Conservation (phyloP, 768 basidiomycete species). For the Mycena epipterygia region DNA sequence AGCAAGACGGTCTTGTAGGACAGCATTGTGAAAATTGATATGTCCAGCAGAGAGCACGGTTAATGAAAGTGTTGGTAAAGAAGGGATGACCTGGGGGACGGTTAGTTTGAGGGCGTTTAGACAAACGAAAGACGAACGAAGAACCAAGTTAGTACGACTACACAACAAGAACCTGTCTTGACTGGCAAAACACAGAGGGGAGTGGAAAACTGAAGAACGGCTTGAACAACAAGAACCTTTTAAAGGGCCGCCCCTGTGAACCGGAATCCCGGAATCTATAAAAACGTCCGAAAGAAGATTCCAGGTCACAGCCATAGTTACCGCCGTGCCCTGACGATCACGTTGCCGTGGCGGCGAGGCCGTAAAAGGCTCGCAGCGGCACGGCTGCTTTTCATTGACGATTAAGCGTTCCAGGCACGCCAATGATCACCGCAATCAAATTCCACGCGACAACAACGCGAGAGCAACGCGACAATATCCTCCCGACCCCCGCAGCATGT, state of each 20-base stretch:
- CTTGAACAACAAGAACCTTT: constrained; percentile 14
- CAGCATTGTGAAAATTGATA: constrained; percentile 49
- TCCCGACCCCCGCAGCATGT: too few relatives aligned
- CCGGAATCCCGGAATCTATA: constrained; percentile 8
- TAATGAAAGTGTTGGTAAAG: constrained; percentile 38
- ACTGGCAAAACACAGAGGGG: constrained; percentile 54
- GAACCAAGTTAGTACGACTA: constrained; percentile 46
- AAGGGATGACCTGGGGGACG: constrained; percentile 41
- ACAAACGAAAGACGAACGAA: constrained; percentile 40
- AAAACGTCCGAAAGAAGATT: neutral
- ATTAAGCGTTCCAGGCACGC: neutral
- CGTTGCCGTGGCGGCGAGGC: neutral
- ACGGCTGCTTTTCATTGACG: neutral
- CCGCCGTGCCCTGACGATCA: neutral
- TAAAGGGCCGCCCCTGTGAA: constrained; percentile 13
- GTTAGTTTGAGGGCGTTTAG: neutral
- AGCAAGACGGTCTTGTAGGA: constrained; percentile 51
- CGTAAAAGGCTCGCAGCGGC: neutral
- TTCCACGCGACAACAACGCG: too few relatives aligned
- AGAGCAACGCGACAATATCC: too few relatives aligned
- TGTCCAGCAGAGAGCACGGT: constrained; percentile 42
- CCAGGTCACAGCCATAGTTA: neutral
- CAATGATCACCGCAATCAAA: neutral
- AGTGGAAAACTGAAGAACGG: constrained; percentile 37
- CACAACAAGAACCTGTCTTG: constrained; percentile 70